Base-by-base conservation (phyloP, 768 basidiomycete genomes). In the Fistulinella prunicolor region DNA sequence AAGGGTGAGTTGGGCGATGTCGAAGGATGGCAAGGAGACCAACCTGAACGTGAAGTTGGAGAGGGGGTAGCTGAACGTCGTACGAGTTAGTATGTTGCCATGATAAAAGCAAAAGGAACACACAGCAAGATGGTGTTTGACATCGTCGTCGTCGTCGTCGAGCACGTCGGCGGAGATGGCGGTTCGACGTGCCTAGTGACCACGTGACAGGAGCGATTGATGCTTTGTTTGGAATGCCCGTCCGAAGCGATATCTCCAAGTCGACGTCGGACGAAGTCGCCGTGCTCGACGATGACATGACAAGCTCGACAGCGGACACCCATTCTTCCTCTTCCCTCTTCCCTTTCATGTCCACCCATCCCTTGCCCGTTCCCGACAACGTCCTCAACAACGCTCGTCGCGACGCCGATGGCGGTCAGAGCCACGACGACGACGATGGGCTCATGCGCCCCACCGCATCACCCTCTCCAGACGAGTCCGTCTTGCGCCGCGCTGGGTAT, bases 1-100 rank as follows among this genome's bases (percentile, higher is more conserved):
- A 41, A 26, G 43, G 38, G n/a, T 58, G 38, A 60, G 50, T 44
- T 19, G 22, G 13, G 28, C 29, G 29, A 32, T 35, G 53, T 51
- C 45, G 36, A 21, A 29, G 38, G 42, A 36, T 32, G 22, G 5
- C 28, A 21, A 41, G 16, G 35, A 44, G 44, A 34, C 59, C 37
- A 47, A 86, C 89, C 88, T 92, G 73, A 95, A 94, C 6, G 91
- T 91, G 62, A 92, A 95, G 70, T 94, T 93, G 38, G 90, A 89
- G 8, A 91, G 76, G 0, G 87, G 89, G 57, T 92, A 92, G 8
- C 89, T 90, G 24, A 5, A 28, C 14, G 32, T 9, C 10, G 3
- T 34, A 37, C 54, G 16, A 47, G 53, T 56, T 0, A 29, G 43
- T 16, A 5, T 17, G 5, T 8, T 9, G 13, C 12, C 3, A 14